Conservation (phyloP, 805 yeast species). For the Lachancea cidri region DNA sequence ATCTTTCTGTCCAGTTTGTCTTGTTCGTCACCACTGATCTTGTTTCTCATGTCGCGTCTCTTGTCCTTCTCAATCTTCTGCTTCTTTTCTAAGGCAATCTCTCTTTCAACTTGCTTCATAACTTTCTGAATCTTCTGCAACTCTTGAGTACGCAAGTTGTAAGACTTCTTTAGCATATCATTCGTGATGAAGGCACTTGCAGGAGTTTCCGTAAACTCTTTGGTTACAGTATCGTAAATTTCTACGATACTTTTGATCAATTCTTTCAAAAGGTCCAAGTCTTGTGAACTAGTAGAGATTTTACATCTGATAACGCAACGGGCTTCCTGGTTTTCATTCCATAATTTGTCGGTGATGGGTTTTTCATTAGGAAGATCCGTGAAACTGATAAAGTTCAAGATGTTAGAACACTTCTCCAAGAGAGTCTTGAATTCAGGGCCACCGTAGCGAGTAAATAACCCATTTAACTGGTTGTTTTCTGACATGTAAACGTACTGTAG, state of each 20-base stretch:
- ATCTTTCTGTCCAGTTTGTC: conserved; percentile 73
- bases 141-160: conserved; percentile 73
- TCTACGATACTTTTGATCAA: conserved; percentile 52
- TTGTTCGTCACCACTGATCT: conserved; percentile 71
- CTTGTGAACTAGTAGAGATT: conserved; percentile 45
- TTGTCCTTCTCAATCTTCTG: conserved; percentile 63
- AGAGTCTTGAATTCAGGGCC: conserved; percentile 40
- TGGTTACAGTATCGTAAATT: conserved; percentile 54
- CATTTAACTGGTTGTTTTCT: conserved; percentile 80
- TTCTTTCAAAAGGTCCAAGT: conserved; percentile 44
- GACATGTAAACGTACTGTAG: conserved; percentile 78
- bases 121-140: conserved; percentile 60
- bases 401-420: conserved; percentile 37
- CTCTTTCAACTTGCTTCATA: conserved; percentile 61
- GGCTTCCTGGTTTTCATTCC: conserved; percentile 44
- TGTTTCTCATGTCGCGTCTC: conserved; percentile 47
- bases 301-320: conserved; percentile 51
- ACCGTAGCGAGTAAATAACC: conserved; percentile 46
- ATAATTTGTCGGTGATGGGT: conserved; percentile 57
- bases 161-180: conserved; percentile 72
- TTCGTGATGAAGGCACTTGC: conserved; percentile 53
- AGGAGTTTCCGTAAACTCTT: conserved; percentile 33
- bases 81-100: conserved; percentile 63
- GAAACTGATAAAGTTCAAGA: conserved; percentile 64
- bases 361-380: conserved; percentile 79